Conservation (phyloP, 1,284 basidiomycete genomes). For the Heterobasidion occidentale region DNA sequence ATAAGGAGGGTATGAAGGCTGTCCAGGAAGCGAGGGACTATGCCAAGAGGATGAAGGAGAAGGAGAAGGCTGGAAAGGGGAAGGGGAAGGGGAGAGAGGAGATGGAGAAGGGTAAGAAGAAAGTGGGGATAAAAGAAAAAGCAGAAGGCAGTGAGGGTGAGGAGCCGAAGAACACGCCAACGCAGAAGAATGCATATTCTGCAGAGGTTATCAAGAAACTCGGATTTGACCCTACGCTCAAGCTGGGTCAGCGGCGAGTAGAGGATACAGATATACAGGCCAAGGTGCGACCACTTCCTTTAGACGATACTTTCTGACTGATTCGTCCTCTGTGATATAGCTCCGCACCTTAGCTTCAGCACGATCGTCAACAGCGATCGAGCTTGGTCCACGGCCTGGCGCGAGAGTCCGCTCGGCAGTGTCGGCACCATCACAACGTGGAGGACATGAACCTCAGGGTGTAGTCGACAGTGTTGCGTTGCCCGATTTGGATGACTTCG, state of each 20-base stretch:
- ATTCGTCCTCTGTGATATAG: background rate
- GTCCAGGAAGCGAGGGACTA: slow-evolving; percentile 50
- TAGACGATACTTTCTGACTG: background rate
- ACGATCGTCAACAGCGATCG: slow-evolving; percentile 6
- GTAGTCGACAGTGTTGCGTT: background rate
- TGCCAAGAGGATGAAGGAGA: slow-evolving; percentile 17
- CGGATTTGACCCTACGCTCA: slow-evolving; percentile 66
- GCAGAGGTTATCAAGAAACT: slow-evolving; percentile 57
- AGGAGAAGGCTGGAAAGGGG: slow-evolving; percentile 13
- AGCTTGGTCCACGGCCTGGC: slow-evolving; percentile 9
- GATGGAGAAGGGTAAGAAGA: slow-evolving; percentile 6
- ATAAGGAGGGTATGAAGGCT: slow-evolving; percentile 54
- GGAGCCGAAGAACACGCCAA: slow-evolving; percentile 7
- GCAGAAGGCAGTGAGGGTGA: background rate
- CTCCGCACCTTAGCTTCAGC: slow-evolving; percentile 6
- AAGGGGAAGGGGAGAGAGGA: slow-evolving; percentile 15
- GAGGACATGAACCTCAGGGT: background rate
- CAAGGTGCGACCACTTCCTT: slow-evolving; percentile 1
- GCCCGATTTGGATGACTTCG: slow-evolving; percentile 15
- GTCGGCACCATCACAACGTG: slow-evolving; percentile 4
- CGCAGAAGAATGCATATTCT: slow-evolving; percentile 45
- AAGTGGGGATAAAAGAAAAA: slow-evolving; percentile 1
- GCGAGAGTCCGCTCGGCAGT: slow-evolving; percentile 8
- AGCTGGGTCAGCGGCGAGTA: slow-evolving; percentile 34
- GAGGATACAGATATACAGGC: slow-evolving; percentile 19